Evolutionary conservation across 2,329 filamentous ascomycete genomes (phyloP).

Genomic region (Xylaria sp.): DNA sequence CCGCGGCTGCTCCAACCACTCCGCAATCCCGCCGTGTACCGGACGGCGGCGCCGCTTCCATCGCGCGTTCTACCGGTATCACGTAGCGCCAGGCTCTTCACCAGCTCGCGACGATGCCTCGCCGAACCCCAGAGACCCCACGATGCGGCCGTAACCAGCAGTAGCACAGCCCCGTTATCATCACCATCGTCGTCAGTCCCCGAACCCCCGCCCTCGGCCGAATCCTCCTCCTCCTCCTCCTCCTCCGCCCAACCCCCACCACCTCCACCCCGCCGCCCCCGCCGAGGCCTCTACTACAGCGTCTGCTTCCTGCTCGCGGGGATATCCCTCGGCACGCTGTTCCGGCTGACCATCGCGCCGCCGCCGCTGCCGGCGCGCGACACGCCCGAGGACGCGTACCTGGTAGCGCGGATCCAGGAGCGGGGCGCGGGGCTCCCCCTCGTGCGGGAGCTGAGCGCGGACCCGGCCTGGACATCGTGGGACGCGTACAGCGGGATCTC

Average conservation of each 20-base stretch:
- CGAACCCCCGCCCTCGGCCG: constrained; percentile 4
- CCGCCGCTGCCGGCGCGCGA: constrained; percentile 44
- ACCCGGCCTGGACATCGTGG: constrained; percentile 46
- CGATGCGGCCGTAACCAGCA: constrained; percentile 11
- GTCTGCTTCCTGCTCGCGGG: constrained; percentile 47
- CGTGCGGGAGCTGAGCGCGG: constrained; percentile 49
- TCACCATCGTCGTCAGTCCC: background rate
- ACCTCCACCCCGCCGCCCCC: constrained; percentile 30
- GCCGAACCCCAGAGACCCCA: constrained; percentile 2
- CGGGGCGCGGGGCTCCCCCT: constrained; percentile 50
- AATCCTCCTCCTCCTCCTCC: no score
- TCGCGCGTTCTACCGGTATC: background rate
- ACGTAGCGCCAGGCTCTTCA: background rate
- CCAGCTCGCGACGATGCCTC: background rate
- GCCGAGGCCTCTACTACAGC: constrained; percentile 33
- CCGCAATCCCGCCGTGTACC: background rate
- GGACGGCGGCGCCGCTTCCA: background rate
- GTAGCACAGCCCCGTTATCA: constrained; percentile 28
- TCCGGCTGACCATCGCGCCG: constrained; percentile 47
- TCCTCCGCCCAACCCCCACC: constrained; percentile 19
- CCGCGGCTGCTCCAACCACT: background rate
- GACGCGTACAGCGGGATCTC: constrained; percentile 43
- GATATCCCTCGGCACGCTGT: constrained; percentile 40
- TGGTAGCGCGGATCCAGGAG: constrained; percentile 45
- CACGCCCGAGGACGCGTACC: constrained; percentile 44